Percentiles rank a stretch among this genome's conserved stretches.
These are phyloP conservation scores for Fusarium austroafricanum DNA, from an alignment of 2,329 filamentous ascomycete genomes.

Conservation along the genomic window DNA sequence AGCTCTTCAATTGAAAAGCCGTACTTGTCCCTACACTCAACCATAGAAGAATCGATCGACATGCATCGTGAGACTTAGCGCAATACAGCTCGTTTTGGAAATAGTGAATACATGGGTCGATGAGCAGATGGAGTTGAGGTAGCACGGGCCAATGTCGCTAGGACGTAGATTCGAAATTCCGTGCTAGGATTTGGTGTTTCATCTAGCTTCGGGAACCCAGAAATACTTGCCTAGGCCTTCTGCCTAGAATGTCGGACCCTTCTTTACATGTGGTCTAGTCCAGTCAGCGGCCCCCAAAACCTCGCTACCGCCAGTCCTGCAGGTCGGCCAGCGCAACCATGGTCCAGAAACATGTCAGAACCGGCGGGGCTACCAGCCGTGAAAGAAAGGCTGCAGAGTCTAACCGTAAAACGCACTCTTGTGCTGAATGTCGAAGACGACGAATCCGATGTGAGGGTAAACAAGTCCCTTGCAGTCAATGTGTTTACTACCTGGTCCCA, in stretches of 20 bases:
- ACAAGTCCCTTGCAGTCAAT: conserved; percentile 13
- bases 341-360: background rate
- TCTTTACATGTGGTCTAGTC: background rate
- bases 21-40: no score
- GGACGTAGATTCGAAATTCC: background rate
- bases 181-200: background rate
- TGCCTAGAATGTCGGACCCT: background rate
- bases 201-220: background rate
- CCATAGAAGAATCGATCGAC: no score
- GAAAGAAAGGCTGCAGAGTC: background rate
- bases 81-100: no score
- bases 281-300: no score
- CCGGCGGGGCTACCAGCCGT: background rate
- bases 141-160: background rate
- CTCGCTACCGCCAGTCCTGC: no score
- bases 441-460: conserved; percentile 19
- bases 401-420: background rate
- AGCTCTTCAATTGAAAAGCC: no score
- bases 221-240: no score
- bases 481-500: conserved; percentile 20
- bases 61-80: no score
- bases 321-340: background rate
- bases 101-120: no score
- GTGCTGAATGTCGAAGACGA: conserved; percentile 22
- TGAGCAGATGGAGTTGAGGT: background rate